phyloP scores from a whole-genome alignment of 2,329 filamentous ascomycete species.

The Verruconis gallopava region DNA sequence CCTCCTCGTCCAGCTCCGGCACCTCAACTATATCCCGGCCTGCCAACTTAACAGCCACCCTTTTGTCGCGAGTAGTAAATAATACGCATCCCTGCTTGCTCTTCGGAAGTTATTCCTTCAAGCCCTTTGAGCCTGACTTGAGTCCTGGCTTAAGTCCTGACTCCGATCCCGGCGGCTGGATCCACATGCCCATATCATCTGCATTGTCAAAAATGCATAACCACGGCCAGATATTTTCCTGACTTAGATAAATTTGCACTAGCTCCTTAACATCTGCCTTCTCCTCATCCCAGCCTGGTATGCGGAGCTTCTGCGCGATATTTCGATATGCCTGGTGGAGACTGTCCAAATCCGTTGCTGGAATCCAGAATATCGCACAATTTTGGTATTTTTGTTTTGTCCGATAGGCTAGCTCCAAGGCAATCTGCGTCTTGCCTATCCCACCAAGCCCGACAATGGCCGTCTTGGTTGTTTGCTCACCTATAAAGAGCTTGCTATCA shows the following conservation, averaged over 20 bases:
- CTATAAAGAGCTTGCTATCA: slow-evolving; percentile 8
- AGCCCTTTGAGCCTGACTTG: too few species aligned
- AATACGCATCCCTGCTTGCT: slow-evolving; percentile 12
- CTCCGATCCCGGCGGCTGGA: background rate
- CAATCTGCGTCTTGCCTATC: slow-evolving; percentile 22
- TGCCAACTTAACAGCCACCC: slow-evolving; percentile 12
- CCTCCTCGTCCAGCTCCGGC: slow-evolving; percentile 9
- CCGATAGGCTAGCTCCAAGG: slow-evolving; percentile 13
- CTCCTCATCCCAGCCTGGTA: slow-evolving; percentile 15
- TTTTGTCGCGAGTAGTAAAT: slow-evolving; percentile 14
- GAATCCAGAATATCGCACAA: too few species aligned
- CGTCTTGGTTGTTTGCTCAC: slow-evolving; percentile 11
- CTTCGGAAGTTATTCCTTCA: slow-evolving; percentile 10
- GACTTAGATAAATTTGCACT: slow-evolving; percentile 12
- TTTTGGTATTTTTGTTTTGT: too few species aligned
- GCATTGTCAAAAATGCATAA: slow-evolving; percentile 31
- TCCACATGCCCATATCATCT: slow-evolving; percentile 23
- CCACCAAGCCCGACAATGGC: slow-evolving; percentile 20
- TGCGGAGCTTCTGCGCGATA: slow-evolving; percentile 21
- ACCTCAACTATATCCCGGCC: slow-evolving; percentile 11
- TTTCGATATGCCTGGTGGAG: slow-evolving; percentile 28
- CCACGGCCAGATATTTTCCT: slow-evolving; percentile 18
- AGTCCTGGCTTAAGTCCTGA: background rate
- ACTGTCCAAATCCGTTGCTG: slow-evolving; percentile 23
- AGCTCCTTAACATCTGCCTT: slow-evolving; percentile 14